phyloP scores from a whole-genome alignment of 1,139 yeast species.

The Nakaseomyces uthaithaninus region DNA sequence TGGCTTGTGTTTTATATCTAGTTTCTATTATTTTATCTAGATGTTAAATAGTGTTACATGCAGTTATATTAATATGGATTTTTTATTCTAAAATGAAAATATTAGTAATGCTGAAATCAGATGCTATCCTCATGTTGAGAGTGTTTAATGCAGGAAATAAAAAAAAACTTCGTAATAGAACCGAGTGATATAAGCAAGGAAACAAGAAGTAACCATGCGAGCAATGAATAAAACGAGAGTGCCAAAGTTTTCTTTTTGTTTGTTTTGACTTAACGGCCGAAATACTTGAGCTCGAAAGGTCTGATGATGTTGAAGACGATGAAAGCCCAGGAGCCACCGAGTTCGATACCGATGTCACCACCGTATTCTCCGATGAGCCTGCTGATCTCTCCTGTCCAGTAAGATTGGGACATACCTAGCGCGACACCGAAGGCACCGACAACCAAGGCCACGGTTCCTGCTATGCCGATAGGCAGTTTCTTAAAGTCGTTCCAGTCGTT shows the following conservation, averaged over 20 bases:
- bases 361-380: slow-evolving; percentile 54
- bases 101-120: background rate
- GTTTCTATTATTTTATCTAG: background rate
- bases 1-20: background rate
- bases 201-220: background rate
- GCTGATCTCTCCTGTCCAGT: slow-evolving; percentile 72
- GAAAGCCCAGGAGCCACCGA: slow-evolving; percentile 63
- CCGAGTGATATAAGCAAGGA: background rate
- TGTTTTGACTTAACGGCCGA: slow-evolving; percentile 39
- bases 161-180: background rate
- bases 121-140: too few relatives aligned
- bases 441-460: slow-evolving; percentile 70
- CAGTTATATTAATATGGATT: background rate
- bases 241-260: slow-evolving; percentile 30
- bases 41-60: slow-evolving; percentile 1
- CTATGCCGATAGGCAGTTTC: slow-evolving; percentile 62
- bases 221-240: background rate
- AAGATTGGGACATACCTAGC: slow-evolving; percentile 76
- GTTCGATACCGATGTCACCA: slow-evolving; percentile 84
- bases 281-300: slow-evolving; percentile 60
- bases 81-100: background rate
- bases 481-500: slow-evolving; percentile 49
- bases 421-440: slow-evolving; percentile 83
- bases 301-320: slow-evolving; percentile 54
- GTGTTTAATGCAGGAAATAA: too few relatives aligned